Conservation (phyloP, 192 early-diverging fungal genomes). For the Mycoemilia scoparia region DNA sequence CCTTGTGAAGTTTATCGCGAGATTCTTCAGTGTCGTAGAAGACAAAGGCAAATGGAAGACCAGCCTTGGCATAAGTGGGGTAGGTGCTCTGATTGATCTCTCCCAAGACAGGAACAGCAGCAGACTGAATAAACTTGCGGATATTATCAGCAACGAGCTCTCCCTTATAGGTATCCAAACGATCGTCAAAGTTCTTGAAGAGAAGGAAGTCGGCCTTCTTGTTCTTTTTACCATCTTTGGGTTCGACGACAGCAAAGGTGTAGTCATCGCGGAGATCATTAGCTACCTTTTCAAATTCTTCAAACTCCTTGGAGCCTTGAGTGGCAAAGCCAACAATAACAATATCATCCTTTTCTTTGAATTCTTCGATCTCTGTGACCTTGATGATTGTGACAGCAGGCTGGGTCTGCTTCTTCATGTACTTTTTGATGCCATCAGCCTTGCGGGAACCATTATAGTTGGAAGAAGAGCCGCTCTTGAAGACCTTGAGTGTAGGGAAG, state of each 20-base stretch:
- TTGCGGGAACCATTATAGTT: slow-evolving; percentile 81
- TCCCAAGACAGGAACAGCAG: slow-evolving; percentile 73
- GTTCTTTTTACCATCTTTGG: slow-evolving; percentile 35
- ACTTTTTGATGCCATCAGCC: slow-evolving; percentile 68
- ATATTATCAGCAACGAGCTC: slow-evolving; percentile 37
- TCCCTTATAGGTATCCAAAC: slow-evolving; percentile 49
- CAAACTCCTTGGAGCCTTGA: slow-evolving; percentile 41
- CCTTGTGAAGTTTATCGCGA: slow-evolving; percentile 31
- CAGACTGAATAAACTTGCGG: slow-evolving; percentile 50
- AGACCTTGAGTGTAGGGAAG: slow-evolving; percentile 89
- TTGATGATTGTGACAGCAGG: slow-evolving; percentile 60
- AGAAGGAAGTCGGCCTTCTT: slow-evolving; percentile 45
- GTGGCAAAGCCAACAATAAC: slow-evolving; percentile 75
- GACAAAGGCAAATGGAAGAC: slow-evolving; percentile 77
- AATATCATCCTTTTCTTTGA: slow-evolving; percentile 69
- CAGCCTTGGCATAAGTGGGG: slow-evolving; percentile 61
- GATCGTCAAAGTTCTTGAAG: slow-evolving; percentile 86
- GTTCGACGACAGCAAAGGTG: slow-evolving; percentile 62
- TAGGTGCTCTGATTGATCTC: slow-evolving; percentile 87
- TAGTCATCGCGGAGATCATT: slow-evolving; percentile 70
- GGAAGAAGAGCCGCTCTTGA: slow-evolving; percentile 42
- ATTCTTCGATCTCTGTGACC: slow-evolving; percentile 48
- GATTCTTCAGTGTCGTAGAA: slow-evolving; percentile 58
- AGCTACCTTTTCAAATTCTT: slow-evolving; percentile 46
- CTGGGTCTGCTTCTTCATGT: slow-evolving; percentile 85